Evolutionary conservation across 495 filamentous ascomycete genomes (phyloP).

Genomic region (Pseudoneurospora amorphoporcata): DNA sequence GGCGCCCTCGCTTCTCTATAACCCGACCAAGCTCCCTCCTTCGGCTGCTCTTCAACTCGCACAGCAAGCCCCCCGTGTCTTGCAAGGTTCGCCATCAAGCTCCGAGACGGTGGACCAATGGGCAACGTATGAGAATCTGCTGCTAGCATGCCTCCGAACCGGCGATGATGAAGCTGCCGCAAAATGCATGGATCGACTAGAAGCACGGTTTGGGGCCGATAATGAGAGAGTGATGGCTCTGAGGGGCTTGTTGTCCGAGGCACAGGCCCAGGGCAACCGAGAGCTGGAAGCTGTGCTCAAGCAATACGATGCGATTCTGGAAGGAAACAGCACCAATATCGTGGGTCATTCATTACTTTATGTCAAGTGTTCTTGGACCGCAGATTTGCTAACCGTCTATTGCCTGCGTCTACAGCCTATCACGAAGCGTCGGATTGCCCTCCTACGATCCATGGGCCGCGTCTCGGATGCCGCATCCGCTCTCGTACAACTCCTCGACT

Average conservation of each 20-base stretch:
- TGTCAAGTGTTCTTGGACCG: neutral
- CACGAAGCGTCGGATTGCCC: constrained; percentile 72
- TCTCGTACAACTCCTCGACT: constrained; percentile 64
- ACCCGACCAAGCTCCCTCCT: constrained; percentile 39
- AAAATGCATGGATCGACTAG: constrained; percentile 60
- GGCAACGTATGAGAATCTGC: constrained; percentile 72
- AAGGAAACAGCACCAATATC: constrained; percentile 68
- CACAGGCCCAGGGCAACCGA: constrained; percentile 52
- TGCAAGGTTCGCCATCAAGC: constrained; percentile 42
- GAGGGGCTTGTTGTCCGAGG: constrained; percentile 75
- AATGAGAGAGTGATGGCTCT: constrained; percentile 81
- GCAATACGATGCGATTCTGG: constrained; percentile 66
- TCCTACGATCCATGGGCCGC: constrained; percentile 62
- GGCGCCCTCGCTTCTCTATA: constrained; percentile 40
- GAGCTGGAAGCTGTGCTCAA: constrained; percentile 58
- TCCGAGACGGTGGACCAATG: constrained; percentile 68
- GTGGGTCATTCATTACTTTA: constrained; percentile 46
- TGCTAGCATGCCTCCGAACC: constrained; percentile 75
- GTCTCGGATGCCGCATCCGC: constrained; percentile 61
- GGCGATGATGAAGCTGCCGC: constrained; percentile 72
- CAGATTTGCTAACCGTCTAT: constrained; percentile 11
- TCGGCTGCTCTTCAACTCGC: constrained; percentile 55
- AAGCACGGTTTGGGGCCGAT: constrained; percentile 63
- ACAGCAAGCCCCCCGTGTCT: constrained; percentile 66
- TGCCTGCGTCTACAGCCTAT: constrained; percentile 49